Base-by-base conservation (phyloP, 2,329 filamentous ascomycete genomes). In the Diplodia corticola region DNA sequence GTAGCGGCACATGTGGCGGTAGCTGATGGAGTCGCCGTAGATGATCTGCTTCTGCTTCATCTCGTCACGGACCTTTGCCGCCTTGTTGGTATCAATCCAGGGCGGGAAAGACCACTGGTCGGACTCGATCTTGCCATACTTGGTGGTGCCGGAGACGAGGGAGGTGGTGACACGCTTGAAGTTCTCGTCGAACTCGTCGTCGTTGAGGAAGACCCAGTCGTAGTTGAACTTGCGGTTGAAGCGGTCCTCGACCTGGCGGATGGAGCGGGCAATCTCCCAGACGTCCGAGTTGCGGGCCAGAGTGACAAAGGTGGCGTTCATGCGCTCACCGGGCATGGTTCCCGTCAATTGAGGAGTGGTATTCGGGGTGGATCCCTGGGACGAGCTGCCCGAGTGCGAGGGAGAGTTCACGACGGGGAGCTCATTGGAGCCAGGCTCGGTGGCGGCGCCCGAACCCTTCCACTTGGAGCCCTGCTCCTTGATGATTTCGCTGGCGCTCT, bases 201-300 rank as follows among this genome's bases (percentile, higher is more conserved):
- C 95, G 80, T 99, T 99, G 69, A 99, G 83, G 82, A 99, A 99
- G 63, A 99, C 94, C 96, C 96, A 99, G 77, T 98, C 94, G 81
- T 99, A 99, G 83, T 96, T 89, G 83, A 91, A 98, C 74, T 94
- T 91, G 74, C 89, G 88, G 83, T 99, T 99, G 88, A 99, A 99
- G 75, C 95, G 91, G 79, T 99, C 95, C 81, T 99, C 95, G 66
- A 99, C 89, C 76, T 97, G 92, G 66, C 95, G 92, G 75, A 99
- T 99, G 13, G 93, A 97, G 74, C 92, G 88, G 69, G 93, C 91
- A 75, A 99, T 97, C 60, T 99, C 95, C 95, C 95, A 99, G 30
- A 98, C 82, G 76, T 99, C 95, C 65, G 83, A 85, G 81, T 99
- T 99, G 74, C 95, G 90, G 64, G 95, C 95, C 68, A 99, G 86